These are phyloP conservation scores for Lepidium campestre DNA, from an alignment of 441 rosid genomes.

Conservation along the genomic window DNA sequence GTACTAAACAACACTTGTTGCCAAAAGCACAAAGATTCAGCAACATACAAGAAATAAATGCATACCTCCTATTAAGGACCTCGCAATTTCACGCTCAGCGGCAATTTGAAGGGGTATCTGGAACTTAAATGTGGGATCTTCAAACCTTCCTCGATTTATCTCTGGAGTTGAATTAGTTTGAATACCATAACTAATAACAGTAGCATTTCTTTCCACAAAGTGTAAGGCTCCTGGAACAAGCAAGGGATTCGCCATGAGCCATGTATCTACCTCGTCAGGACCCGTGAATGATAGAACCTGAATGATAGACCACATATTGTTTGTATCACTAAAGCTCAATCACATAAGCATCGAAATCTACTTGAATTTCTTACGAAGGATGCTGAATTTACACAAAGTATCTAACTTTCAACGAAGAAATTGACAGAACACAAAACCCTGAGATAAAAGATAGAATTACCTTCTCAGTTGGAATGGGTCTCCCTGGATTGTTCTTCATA, in stretches of 20 bases:
- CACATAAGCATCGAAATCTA: background rate
- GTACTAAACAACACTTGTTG: background rate
- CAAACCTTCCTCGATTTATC: slow-evolving; percentile 45
- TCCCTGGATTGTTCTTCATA: slow-evolving; percentile 67
- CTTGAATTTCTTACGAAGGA: background rate
- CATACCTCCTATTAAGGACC: slow-evolving; percentile 71
- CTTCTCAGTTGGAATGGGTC: slow-evolving; percentile 58
- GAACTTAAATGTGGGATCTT: slow-evolving; percentile 89
- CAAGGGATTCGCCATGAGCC: slow-evolving; percentile 60
- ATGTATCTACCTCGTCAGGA: slow-evolving; percentile 59
- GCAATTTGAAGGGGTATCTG: slow-evolving; percentile 92
- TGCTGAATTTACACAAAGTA: background rate
- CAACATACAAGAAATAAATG: background rate
- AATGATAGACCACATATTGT: slow-evolving; percentile 3
- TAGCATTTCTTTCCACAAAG: slow-evolving; percentile 46
- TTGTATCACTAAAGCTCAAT: background rate
- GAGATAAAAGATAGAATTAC: slow-evolving; percentile 6
- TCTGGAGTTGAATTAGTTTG: slow-evolving; percentile 78
- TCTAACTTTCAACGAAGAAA: background rate
- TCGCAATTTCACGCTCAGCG: slow-evolving; percentile 91
- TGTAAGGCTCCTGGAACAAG: slow-evolving; percentile 75
- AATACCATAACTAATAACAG: slow-evolving; percentile 70
- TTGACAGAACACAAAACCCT: background rate
- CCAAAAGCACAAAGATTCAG: background rate
- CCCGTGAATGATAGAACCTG: slow-evolving; percentile 75